These are phyloP conservation scores for Calonectria multiphialidica DNA, from an alignment of 2,329 filamentous ascomycete genomes.

Conservation along the genomic window DNA sequence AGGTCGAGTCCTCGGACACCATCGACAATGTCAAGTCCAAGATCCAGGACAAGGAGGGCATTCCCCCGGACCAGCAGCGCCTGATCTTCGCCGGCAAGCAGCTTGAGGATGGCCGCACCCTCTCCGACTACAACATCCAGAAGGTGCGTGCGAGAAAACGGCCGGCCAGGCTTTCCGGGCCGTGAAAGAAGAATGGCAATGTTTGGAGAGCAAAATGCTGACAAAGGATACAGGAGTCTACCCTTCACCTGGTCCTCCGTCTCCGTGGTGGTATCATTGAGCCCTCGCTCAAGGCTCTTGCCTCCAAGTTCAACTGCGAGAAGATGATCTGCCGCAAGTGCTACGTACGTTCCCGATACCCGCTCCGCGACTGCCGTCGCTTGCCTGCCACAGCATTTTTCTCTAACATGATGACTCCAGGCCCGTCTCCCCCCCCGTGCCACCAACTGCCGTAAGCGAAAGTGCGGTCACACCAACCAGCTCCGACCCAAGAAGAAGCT, in stretches of 20 bases:
- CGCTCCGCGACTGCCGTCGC: neutral
- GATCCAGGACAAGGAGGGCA: conserved; percentile 99
- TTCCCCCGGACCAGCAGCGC: conserved; percentile 97
- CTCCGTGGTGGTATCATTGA: conserved; percentile 99
- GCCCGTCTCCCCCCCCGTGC: conserved; percentile 95
- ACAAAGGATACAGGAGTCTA: conserved; percentile 80
- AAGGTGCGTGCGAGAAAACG: conserved; percentile 73
- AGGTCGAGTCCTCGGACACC: conserved; percentile 98
- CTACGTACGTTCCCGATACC: conserved; percentile 78
- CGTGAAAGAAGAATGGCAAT: neutral
- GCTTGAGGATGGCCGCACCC: conserved; percentile 96
- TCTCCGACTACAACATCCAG: conserved; percentile 99
- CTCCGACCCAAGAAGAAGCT: conserved; percentile 99
- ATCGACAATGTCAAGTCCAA: conserved; percentile 99
- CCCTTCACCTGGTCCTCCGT: conserved; percentile 97
- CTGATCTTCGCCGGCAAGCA: conserved; percentile 99
- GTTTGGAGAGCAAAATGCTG: conserved; percentile 40
- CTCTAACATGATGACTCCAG: conserved; percentile 49
- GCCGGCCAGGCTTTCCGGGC: conserved; percentile 6
- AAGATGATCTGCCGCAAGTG: conserved; percentile 99
- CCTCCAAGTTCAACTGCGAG: conserved; percentile 99
- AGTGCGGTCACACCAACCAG: conserved; percentile 99
- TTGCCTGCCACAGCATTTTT: neutral
- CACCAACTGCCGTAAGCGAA: conserved; percentile 99
- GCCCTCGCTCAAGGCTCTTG: conserved; percentile 97